phyloP scores from a whole-genome alignment of 345 rosid genomes.

The Melaleuca quinquenervia region DNA sequence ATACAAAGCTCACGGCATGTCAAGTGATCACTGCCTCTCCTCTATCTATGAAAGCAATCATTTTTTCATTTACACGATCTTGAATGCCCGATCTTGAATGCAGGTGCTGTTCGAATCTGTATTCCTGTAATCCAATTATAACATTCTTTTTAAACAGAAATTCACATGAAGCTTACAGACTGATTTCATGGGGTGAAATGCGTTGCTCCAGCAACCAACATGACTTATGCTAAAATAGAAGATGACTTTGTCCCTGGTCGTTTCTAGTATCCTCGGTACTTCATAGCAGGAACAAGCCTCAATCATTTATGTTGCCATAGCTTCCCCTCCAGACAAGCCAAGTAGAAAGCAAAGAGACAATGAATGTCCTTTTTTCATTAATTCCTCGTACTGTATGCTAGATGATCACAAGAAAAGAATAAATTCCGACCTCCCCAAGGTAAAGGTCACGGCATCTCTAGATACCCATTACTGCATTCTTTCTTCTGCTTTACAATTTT shows the following conservation, averaged over 20 bases:
- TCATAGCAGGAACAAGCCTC: too few species aligned
- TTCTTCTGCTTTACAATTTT: neutral
- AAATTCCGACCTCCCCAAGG: neutral
- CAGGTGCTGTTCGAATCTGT: neutral
- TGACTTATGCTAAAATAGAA: neutral
- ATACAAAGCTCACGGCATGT: neutral
- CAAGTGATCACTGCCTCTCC: neutral
- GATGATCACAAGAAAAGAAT: neutral
- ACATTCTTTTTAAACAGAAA: neutral
- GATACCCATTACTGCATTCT: neutral
- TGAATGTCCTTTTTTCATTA: neutral
- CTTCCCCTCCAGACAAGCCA: neutral
- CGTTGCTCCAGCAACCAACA: neutral
- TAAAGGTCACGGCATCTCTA: neutral
- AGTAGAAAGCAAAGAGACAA: neutral
- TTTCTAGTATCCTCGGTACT: neutral
- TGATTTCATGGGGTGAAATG: neutral
- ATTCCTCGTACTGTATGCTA: neutral
- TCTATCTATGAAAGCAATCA: neutral
- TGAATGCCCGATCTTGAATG: neutral
- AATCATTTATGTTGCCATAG: neutral
- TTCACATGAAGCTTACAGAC: neutral
- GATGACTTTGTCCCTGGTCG: neutral
- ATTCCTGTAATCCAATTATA: neutral
- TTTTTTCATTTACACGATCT: neutral